Evolutionary conservation across 768 basidiomycete species (phyloP), one percentile per base, ranked within the genome.

Genomic region (Neoboletus magnificus): DNA sequence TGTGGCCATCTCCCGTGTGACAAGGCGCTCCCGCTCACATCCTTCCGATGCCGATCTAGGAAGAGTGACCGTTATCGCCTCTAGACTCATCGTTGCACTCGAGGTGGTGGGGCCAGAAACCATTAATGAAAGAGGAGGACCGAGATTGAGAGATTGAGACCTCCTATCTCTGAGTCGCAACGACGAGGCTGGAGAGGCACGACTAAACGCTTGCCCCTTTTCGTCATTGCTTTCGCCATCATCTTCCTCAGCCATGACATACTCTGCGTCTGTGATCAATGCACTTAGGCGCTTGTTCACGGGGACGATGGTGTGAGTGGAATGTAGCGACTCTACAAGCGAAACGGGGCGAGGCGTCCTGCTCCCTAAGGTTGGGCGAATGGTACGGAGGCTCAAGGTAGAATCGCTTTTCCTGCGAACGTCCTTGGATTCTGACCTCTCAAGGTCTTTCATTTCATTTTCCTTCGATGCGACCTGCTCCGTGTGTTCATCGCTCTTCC

Each of bases 361-460:
- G 33, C 66, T 69, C 37, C 76, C 77, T 13, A 81, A 76, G 16
- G 70, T 66, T 35, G 84, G 81, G 30, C 87, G 81, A 53, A 89
- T 81, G 20, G 89, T 91, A 58, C 81, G 81, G 65, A 86, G 84
- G 63, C 87, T 86, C 66, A 86, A 82, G n/a, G 88, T 90, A 7
- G 89, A 85, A 70, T 92, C 89, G 62, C 89, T 90, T 73, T 87
- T 89, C 64, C 89, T 75, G 86, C 89, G 87, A 32, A 78, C 76
- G 59, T 91, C 89, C 74, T 86, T 91, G 64, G 68, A 68, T 44
- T 81, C 78, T 41, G 56, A 63, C 66, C 73, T 62, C 43, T 71
- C 73, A 27, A 60, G 53, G 29, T 73, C 72, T 47, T 63, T 75
- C 61, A 57, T 60, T 43, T 63, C 65, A 33, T 56, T 66, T 59